Base-by-base conservation (phyloP, 148 eudicot genomes). In the Cornus florida region DNA sequence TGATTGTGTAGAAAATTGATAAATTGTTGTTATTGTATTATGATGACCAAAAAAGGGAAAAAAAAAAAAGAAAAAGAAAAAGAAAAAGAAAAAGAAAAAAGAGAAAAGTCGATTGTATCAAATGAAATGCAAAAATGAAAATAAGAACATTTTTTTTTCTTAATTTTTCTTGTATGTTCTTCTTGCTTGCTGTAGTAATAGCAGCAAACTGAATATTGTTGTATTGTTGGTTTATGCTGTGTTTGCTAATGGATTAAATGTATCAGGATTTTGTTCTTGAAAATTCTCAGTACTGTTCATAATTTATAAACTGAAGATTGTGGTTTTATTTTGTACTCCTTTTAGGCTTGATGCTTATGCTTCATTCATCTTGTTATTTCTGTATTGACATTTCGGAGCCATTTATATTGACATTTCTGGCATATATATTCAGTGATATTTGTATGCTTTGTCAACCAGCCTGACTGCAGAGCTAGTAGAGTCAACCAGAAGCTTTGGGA, bases 1-100 rank as follows among this genome's bases (percentile, higher is more conserved):
- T 93, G 89, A 92, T 67, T 57, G 14, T 76, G 17, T 38, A 70
- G 33, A 67, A 72, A 65, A 76, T 69, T 76, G 66, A 70, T 76
- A 64, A 35, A 70, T 23, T 22, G 72, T 71, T 24, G 75, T 69
- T 67, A 17, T 76, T 78, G 81, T 83, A 78, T 60, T 35, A 35
- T 35, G 38, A 35, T 4, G 5, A 35, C 38, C 38, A 35, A 35
- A 35, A 35, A 35, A 69, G 28, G 28, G 28, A 28, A 28, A 28
- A 28, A 28, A 28, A 28, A 28, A 28, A 28, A 28, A 28, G 28
- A 28, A 28, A 28, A 28, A 28, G 28, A 28, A 28, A 28, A 28
- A 28, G 28, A 41, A 16, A 28, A 43, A 57, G 28, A 28, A 28
- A 28, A 28, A 28, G 28, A 28, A 28, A 28, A n/a, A 28, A 28